Percentiles rank a stretch among this genome's conserved stretches.
phyloP scores from a whole-genome alignment of 352 stramenopile genomes.

The Phytopythium ostracodes region DNA sequence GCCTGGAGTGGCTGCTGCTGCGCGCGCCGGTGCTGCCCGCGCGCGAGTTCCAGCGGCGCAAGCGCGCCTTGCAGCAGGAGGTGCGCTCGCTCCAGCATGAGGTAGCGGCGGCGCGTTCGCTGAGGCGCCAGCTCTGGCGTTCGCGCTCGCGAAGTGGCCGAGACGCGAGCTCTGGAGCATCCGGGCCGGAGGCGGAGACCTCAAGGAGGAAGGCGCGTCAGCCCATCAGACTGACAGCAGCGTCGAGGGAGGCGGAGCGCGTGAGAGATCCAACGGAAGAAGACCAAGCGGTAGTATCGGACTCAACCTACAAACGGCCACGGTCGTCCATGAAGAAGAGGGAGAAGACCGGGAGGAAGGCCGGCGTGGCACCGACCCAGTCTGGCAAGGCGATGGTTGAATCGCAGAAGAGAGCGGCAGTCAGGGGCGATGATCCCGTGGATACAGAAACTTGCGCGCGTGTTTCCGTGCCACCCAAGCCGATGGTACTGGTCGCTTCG shows the following conservation, averaged over 20 bases:
- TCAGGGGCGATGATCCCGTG: no score
- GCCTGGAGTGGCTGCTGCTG: background rate
- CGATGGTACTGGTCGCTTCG: background rate
- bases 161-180: background rate
- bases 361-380: background rate
- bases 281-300: background rate
- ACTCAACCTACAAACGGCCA: background rate
- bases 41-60: conserved; percentile 4
- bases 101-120: background rate
- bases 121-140: background rate
- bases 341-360: background rate
- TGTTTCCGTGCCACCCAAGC: background rate
- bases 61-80: background rate
- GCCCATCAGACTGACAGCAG: background rate
- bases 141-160: background rate
- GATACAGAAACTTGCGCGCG: background rate
- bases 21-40: conserved; percentile 3
- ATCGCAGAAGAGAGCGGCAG: background rate
- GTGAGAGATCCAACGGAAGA: background rate
- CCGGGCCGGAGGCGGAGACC: background rate
- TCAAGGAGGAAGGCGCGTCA: background rate
- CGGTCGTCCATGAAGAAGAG: background rate
- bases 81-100: background rate
- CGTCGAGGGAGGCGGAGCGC: background rate
- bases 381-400: background rate